phyloP scores from a whole-genome alignment of 495 filamentous ascomycete genomes.

The Aspergillus panamensis region DNA sequence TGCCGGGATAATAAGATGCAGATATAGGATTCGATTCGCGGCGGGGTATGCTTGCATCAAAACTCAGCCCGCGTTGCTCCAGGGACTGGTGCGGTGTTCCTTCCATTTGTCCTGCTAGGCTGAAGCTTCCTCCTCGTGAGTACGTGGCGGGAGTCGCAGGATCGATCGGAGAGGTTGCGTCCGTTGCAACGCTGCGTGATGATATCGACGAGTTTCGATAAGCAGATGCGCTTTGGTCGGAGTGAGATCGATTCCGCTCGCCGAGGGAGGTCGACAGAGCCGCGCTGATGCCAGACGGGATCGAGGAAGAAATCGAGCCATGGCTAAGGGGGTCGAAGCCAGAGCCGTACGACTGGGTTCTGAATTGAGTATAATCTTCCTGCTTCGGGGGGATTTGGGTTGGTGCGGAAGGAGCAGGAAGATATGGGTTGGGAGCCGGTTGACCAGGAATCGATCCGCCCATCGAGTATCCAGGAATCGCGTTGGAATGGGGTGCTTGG shows the following conservation, averaged over 20 bases:
- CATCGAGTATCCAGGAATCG: conserved; percentile 39
- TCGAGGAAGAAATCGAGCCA: conserved; percentile 35
- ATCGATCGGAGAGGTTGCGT: conserved; percentile 43
- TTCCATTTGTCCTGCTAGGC: conserved; percentile 38
- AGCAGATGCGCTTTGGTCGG: conserved; percentile 40
- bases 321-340: conserved; percentile 39
- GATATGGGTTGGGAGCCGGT: conserved; percentile 39
- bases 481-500: conserved; percentile 35
- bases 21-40: conserved; percentile 42
- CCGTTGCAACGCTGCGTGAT: conserved; percentile 40
- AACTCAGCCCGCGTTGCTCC: conserved; percentile 34
- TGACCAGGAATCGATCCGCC: conserved; percentile 32
- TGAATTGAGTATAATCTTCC: conserved; percentile 38
- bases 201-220: conserved; percentile 46
- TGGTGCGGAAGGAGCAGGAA: conserved; percentile 32
- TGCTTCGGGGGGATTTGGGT: conserved; percentile 32
- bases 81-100: conserved; percentile 24
- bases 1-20: conserved; percentile 31
- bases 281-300: conserved; percentile 33
- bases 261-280: conserved; percentile 32
- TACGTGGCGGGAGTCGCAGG: conserved; percentile 38
- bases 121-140: conserved; percentile 40
- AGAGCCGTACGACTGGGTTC: conserved; percentile 32
- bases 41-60: conserved; percentile 39
- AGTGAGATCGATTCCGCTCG: conserved; percentile 42